These are phyloP conservation scores for Colletotrichum phormii DNA, from an alignment of 2,329 filamentous ascomycete species.

Conservation along the genomic window DNA sequence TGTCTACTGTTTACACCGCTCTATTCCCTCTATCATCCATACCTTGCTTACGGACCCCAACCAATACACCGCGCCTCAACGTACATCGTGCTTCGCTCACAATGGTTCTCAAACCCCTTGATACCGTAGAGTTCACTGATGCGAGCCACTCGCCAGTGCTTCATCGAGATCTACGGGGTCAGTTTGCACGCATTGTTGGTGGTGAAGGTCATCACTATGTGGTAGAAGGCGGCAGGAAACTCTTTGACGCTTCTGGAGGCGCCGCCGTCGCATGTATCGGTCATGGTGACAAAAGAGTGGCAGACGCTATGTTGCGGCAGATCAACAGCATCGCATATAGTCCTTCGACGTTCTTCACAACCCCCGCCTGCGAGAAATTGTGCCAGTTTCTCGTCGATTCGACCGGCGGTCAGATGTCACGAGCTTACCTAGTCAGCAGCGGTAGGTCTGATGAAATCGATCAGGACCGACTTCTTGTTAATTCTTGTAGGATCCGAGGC, in stretches of 20 bases:
- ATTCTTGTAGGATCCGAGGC: constrained; percentile 62
- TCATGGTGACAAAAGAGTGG: constrained; percentile 43
- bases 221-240: constrained; percentile 44
- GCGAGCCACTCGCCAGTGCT: constrained; percentile 27
- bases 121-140: constrained; percentile 5
- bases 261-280: constrained; percentile 49
- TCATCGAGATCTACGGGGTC: constrained; percentile 29
- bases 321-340: constrained; percentile 46
- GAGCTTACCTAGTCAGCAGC: constrained; percentile 52
- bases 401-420: constrained; percentile 50
- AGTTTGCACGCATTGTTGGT: constrained; percentile 3
- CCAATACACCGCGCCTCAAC: not conserved
- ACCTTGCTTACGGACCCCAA: not conserved
- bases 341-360: constrained; percentile 56
- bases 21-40: not conserved
- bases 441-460: constrained; percentile 41
- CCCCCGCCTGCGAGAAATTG: constrained; percentile 52
- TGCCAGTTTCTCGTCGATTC: constrained; percentile 50
- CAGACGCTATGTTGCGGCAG: constrained; percentile 44
- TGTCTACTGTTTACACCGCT: not conserved
- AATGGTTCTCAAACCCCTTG: constrained; percentile 12
- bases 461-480: not conserved
- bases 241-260: constrained; percentile 51
- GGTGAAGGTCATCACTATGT: constrained; percentile 52
- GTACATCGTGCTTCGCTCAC: not conserved